Evolutionary conservation across 768 basidiomycete species (phyloP), one percentile per base, ranked within the genome.

Genomic region (Dentipellis fragilis): DNA sequence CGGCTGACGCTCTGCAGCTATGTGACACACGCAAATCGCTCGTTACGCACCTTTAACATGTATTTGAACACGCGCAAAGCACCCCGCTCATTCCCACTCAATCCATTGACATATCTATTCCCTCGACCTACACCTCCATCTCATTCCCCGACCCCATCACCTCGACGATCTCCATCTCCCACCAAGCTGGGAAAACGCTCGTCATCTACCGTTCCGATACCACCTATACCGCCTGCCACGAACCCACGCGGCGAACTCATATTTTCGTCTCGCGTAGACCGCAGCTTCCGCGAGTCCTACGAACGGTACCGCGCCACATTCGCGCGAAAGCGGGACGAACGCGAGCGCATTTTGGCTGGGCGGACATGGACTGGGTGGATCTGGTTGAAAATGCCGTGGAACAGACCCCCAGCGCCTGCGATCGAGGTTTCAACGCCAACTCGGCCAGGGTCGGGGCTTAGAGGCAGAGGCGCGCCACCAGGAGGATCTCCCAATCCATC

Each of bases 171-270:
- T 10, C 64, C 72, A 47, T 69, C 71, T 49, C 66, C 70, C 46
- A 66, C 71, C 10, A 68, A 59, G 23, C 49, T 58, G 35, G 54
- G 61, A 23, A 61, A 68, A 52, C 76, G 74, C 19, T 69, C 66
- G 36, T 75, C 77, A 6, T 76, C 80, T 29, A 69, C 70, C 45
- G 64, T 68, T 23, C 71, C 79, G 14, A 84, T 91, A 55, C 74
- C 85, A 1, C 81, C 90, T n/a, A 94, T 96, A 42, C 93, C 93
- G 2, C 91, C 93, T 0, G 78, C 92, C 12, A 75, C 75, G 29
- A 96, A 93, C 68, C 93, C 95, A 3, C 85, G 94, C 12, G 95
- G 96, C 51, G 96, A 99, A 66, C 82, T 99, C 57, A 96, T 98
- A 54, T 96, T 99, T 71, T 93, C 89, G 2, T 89, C 86, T 10